Evolutionary conservation across 2,329 filamentous ascomycete genomes (phyloP).

Genomic region (Neopestalotiopsis sp.): DNA sequence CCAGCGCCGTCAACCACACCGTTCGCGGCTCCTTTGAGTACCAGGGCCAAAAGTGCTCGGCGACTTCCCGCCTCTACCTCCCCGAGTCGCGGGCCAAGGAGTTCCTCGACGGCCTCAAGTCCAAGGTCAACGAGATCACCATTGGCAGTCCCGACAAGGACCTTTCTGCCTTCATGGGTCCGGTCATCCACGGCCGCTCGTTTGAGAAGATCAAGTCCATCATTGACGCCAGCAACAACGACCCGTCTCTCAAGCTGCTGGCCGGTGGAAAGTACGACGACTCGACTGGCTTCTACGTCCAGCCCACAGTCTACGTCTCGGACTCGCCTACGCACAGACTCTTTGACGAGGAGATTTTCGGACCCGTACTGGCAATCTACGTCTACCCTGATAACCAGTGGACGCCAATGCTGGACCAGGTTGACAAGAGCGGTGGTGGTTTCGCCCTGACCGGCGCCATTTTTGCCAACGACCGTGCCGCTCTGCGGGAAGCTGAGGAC

Average conservation of each 20-base stretch:
- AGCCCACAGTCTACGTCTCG: constrained; percentile 82
- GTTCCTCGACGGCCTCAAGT: constrained; percentile 66
- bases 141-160: constrained; percentile 75
- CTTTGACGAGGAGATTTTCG: constrained; percentile 81
- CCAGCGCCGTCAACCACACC: constrained; percentile 81
- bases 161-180: constrained; percentile 82
- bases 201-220: constrained; percentile 81
- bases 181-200: constrained; percentile 81
- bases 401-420: constrained; percentile 39
- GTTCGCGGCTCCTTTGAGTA: constrained; percentile 89
- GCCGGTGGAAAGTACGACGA: constrained; percentile 79
- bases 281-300: constrained; percentile 80
- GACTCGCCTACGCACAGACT: constrained; percentile 76
- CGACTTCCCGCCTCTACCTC: constrained; percentile 81
- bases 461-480: constrained; percentile 54
- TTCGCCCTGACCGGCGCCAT: constrained; percentile 55
- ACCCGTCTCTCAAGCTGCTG: constrained; percentile 74
- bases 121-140: constrained; percentile 69
- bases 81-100: constrained; percentile 59
- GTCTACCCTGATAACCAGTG: constrained; percentile 77
- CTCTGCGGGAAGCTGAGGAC: constrained; percentile 55
- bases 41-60: constrained; percentile 91
- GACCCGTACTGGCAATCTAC: constrained; percentile 75
- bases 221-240: constrained; percentile 81
- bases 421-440: constrained; percentile 47